Evolutionary conservation across 345 rosid genomes (phyloP).

Genomic region (Eucalyptus cloeziana): DNA sequence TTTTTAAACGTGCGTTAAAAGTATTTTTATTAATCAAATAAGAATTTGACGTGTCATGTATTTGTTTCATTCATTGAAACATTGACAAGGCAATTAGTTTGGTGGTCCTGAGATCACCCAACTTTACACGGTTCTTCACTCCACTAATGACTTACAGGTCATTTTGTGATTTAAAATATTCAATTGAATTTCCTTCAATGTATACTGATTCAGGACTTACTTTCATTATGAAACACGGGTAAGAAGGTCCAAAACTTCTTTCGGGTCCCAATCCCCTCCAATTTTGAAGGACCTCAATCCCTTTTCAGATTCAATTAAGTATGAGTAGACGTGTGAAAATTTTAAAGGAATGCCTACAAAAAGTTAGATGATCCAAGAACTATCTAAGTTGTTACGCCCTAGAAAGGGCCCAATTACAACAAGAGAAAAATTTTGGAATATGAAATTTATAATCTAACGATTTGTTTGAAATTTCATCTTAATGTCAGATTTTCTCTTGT

Average conservation of each 20-base stretch:
- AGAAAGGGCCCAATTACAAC: neutral
- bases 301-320: neutral
- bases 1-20: neutral
- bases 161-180: neutral
- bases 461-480: neutral
- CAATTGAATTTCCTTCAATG: neutral
- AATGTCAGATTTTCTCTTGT: neutral
- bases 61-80: neutral
- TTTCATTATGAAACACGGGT: neutral
- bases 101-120: neutral
- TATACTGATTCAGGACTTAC: neutral
- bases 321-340: neutral
- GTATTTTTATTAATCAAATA: neutral
- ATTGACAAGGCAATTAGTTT: neutral
- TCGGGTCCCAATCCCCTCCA: neutral
- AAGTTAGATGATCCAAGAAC: neutral
- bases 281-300: neutral
- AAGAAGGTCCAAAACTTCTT: neutral
- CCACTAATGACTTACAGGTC: neutral
- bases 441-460: neutral
- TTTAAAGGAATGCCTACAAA: neutral
- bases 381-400: neutral
- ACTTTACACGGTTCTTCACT: neutral
- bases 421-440: neutral
- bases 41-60: neutral